Base-by-base conservation (phyloP, 495 filamentous ascomycete species). In the Penicillium daleae region DNA sequence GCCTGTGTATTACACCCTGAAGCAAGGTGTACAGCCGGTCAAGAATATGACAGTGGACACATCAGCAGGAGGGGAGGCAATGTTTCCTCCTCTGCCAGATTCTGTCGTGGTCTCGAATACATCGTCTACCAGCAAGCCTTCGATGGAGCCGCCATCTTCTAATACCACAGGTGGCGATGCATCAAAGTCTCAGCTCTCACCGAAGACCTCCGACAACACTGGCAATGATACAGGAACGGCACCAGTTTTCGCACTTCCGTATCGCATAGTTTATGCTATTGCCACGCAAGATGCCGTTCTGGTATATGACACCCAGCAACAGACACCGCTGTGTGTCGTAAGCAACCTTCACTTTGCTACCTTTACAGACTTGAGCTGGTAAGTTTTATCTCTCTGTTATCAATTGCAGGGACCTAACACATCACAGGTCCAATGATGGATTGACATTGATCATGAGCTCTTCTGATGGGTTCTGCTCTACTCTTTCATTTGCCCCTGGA, bases 291-390 rank as follows among this genome's bases (percentile, higher is more conserved):
- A 99, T 74, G 90, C 96, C 0, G 88, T 99, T n/a, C 76, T 97
- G 37, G 83, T 99, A 31, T 98, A 98, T 74, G 96, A 99, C 72
- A 99, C 96, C 0, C 96, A 99, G 69, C 96, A 99, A 67, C 87
- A 92, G 62, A 95, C 92, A 3, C 95, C 96, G 4, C 80, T 99
- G 29, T 95, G 90, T 74, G 78, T 97, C 19, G 92, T 98, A 22
- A 97, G 92, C 83, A 99, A 99, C 69, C 70, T 99, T 52, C 96
- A 99, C 66, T 97, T 92, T 74, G 93, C 96, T 7, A 97, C 93
- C 0, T 99, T 99, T 68, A 98, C 96, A 1, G 96, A 99, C 76
- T 75, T 99, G 62, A 90, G 90, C 24, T 99, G 96, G 96, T 97
- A 84, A 74, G 86, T 76, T 44, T 8, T 7, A 55, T 35, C 35